phyloP scores from a whole-genome alignment of 2,329 filamentous ascomycete species.

The Colletotrichum spinosum region DNA sequence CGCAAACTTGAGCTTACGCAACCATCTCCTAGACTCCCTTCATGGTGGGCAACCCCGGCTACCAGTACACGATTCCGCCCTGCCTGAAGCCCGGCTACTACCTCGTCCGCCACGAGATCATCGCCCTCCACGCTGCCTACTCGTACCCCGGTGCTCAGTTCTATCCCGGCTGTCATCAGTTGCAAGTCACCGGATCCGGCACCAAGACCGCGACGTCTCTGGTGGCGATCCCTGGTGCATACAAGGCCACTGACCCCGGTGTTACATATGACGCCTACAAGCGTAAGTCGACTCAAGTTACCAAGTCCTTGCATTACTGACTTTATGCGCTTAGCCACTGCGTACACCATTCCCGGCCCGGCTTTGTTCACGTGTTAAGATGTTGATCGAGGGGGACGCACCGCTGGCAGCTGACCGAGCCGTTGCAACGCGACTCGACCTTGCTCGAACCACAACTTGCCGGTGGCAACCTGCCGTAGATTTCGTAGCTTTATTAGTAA shows the following conservation, averaged over 20 bases:
- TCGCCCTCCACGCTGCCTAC: constrained; percentile 63
- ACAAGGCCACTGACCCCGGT: constrained; percentile 60
- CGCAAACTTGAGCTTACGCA: neutral
- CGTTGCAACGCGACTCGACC: no score
- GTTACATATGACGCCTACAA: constrained; percentile 65
- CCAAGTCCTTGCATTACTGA: constrained; percentile 58
- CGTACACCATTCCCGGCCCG: constrained; percentile 61
- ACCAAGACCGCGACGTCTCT: constrained; percentile 53
- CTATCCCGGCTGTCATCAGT: constrained; percentile 69
- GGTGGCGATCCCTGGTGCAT: constrained; percentile 66
- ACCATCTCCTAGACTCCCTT: constrained; percentile 48
- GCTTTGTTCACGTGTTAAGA: constrained; percentile 58
- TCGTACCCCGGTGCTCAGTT: constrained; percentile 66
- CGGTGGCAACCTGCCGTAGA: no score
- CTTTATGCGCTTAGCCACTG: constrained; percentile 40
- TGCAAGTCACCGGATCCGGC: constrained; percentile 63
- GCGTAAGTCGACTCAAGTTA: constrained; percentile 48
- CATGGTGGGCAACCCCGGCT: constrained; percentile 56
- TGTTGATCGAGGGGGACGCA: neutral
- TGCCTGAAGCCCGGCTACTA: constrained; percentile 66
- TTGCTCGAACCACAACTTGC: no score
- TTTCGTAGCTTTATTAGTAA: no score
- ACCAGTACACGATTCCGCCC: constrained; percentile 65
- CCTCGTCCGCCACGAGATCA: constrained; percentile 68
- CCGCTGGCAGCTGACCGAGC: no score